These are phyloP conservation scores for Suillus subalutaceus DNA, from an alignment of 768 basidiomycete species.

Conservation along the genomic window DNA sequence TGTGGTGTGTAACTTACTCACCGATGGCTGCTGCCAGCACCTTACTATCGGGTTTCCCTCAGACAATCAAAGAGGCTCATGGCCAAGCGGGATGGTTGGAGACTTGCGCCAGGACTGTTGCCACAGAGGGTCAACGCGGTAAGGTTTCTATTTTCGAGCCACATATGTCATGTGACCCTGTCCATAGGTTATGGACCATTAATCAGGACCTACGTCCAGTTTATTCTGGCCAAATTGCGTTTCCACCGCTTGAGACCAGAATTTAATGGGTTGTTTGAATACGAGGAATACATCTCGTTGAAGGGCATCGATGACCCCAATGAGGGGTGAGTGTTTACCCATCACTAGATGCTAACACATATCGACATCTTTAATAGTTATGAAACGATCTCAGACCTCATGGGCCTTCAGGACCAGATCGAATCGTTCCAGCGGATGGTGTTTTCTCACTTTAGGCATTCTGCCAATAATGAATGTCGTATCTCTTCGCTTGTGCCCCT, in stretches of 20 bases:
- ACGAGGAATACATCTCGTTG: conserved; percentile 96
- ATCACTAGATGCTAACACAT: conserved; percentile 8
- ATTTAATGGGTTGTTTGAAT: conserved; percentile 98
- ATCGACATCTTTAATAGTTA: conserved; percentile 58
- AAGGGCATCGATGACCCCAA: conserved; percentile 99
- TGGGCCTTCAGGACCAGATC: conserved; percentile 98
- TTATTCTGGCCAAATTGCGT: conserved; percentile 91
- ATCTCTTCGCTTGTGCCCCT: conserved; percentile 95
- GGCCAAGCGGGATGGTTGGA: conserved; percentile 98
- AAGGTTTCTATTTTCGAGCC: conserved; percentile 17
- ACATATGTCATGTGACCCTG: conserved; percentile 3
- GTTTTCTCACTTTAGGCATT: conserved; percentile 91
- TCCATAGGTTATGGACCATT: conserved; percentile 83
- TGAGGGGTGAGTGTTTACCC: conserved; percentile 74
- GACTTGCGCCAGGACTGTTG: conserved; percentile 91
- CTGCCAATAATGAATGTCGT: conserved; percentile 94
- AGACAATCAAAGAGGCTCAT: conserved; percentile 97
- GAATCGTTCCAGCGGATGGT: conserved; percentile 98
- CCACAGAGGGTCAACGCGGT: conserved; percentile 80
- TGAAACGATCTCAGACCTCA: conserved; percentile 96
- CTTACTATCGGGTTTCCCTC: conserved; percentile 18
- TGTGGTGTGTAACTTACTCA: conserved; percentile 51
- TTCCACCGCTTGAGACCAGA: conserved; percentile 96
- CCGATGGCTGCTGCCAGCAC: conserved; percentile 7
- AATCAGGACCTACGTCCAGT: conserved; percentile 95